phyloP scores from a whole-genome alignment of 2,329 filamentous ascomycete genomes.

The Raffaelea arxii region DNA sequence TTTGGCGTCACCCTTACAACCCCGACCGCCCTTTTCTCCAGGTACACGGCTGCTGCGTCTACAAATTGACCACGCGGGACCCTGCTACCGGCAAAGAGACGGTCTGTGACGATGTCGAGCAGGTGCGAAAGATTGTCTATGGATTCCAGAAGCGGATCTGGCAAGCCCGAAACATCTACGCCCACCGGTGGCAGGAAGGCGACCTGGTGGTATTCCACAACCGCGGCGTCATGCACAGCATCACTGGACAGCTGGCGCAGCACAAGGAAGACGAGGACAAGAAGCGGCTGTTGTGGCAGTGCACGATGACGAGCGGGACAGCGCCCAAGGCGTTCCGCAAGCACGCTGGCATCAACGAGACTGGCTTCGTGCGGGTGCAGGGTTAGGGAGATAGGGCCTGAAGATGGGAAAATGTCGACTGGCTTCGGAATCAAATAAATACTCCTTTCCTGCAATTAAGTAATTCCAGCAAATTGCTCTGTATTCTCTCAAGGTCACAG shows the following conservation, averaged over 20 bases:
- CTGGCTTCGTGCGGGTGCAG: conserved; percentile 5
- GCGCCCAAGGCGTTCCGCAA: conserved; percentile 9
- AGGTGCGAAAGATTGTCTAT: conserved; percentile 7
- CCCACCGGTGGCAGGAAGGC: conserved; percentile 68
- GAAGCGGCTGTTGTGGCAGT: conserved; percentile 66
- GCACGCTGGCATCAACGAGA: conserved; percentile 10
- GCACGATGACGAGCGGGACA: conserved; percentile 43
- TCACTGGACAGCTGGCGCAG: conserved; percentile 59
- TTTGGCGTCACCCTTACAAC: conserved; percentile 63
- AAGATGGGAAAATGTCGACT: no score
- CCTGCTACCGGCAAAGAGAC: conserved; percentile 3
- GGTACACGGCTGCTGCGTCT: conserved; percentile 12
- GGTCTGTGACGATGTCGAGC: conserved; percentile 12
- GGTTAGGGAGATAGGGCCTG: no score
- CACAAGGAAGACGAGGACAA: conserved; percentile 41
- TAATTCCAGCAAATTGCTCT: no score
- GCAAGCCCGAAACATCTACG: conserved; percentile 55
- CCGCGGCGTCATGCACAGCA: conserved; percentile 62
- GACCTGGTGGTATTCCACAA: conserved; percentile 75
- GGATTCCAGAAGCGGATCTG: conserved; percentile 8
- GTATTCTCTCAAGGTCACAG: no score
- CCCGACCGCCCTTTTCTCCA: conserved; percentile 8
- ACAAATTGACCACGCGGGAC: conserved; percentile 7
- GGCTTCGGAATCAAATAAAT: no score
- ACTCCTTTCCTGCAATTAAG: no score